Base-by-base conservation (phyloP, 192 early-diverging fungal species). In the Lobosporangium transversale region DNA sequence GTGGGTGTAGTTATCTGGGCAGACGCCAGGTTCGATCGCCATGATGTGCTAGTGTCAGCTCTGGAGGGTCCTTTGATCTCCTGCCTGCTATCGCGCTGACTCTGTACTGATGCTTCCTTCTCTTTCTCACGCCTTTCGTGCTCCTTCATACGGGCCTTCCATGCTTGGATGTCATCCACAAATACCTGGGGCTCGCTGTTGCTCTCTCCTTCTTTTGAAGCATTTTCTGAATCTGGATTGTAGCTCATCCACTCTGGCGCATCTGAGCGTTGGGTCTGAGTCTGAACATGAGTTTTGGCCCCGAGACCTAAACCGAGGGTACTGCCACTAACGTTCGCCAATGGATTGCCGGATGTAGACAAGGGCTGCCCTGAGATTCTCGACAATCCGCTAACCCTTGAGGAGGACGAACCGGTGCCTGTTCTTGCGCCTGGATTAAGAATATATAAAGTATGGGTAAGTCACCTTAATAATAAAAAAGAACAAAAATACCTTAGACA, bases 191-290 rank as follows among this genome's bases (percentile, higher is more conserved):
- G 73, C 17, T 84, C 80, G 14, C 51, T 26, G 20, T 62, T 68
- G 47, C 62, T 45, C n/a, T 56, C 66, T 5, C 58, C 68, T 10
- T 66, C 66, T 9, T 79, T 62, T 4, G 70, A 42, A 11, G 54
- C 32, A 26, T 68, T 35, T 44, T 75, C 68, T 18, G 68, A 51
- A 35, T 88, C 83, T 35, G 86, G 86, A 18, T 81, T 85, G 47
- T 88, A 86, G 64, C 83, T 84, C 87, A 88, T 81, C 87, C 87
- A 88, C 57, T 88, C 85, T 36, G 87, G 87, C 2, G 83, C 67
- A 49, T 82, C 81, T 20, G 75, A 79, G 23, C 76, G 57, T 43
- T 76, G 73, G n/a, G n/a, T n/a, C n/a, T n/a, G n/a, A n/a, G n/a
- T n/a, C n/a, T n/a, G n/a, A n/a, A n/a, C n/a, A n/a, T n/a, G n/a